Evolutionary conservation across 2,329 filamentous ascomycete genomes (phyloP).

Genomic region (Ceratocystis harringtonii): DNA sequence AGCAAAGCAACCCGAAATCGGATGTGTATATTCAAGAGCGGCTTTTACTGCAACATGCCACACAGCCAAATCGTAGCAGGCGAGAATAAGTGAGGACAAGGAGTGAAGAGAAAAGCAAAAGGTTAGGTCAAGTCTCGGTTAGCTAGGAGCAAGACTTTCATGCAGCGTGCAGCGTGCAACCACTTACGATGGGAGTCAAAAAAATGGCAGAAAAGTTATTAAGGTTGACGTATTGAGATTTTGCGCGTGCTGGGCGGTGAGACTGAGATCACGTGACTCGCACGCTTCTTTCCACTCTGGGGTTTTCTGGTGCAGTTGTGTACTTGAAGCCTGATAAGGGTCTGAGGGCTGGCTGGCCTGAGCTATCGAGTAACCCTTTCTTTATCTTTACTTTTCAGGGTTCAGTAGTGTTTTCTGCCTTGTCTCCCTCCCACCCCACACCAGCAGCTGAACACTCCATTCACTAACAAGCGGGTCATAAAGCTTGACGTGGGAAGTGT

Average conservation of each 20-base stretch:
- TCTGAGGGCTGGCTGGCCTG: background rate
- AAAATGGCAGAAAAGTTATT: slow-evolving; percentile 3
- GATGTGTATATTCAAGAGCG: background rate
- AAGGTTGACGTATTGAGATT: background rate
- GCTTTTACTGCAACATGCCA: background rate
- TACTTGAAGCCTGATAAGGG: too few species aligned
- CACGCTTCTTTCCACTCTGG: background rate
- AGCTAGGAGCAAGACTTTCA: background rate
- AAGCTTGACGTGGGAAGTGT: background rate
- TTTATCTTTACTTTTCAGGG: background rate
- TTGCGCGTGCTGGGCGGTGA: slow-evolving; percentile 4
- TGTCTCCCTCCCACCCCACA: background rate
- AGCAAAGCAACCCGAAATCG: background rate
- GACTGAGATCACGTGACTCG: background rate
- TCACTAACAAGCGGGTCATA: background rate
- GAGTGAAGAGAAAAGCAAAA: background rate
- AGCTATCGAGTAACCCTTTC: background rate
- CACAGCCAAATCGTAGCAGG: background rate
- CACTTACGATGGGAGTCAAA: background rate
- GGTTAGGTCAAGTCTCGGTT: background rate
- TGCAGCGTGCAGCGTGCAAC: background rate
- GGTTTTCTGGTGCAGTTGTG: background rate
- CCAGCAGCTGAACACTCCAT: background rate
- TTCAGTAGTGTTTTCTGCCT: background rate
- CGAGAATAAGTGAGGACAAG: background rate